phyloP scores from a whole-genome alignment of 495 filamentous ascomycete species.

The Podospora comata region DNA sequence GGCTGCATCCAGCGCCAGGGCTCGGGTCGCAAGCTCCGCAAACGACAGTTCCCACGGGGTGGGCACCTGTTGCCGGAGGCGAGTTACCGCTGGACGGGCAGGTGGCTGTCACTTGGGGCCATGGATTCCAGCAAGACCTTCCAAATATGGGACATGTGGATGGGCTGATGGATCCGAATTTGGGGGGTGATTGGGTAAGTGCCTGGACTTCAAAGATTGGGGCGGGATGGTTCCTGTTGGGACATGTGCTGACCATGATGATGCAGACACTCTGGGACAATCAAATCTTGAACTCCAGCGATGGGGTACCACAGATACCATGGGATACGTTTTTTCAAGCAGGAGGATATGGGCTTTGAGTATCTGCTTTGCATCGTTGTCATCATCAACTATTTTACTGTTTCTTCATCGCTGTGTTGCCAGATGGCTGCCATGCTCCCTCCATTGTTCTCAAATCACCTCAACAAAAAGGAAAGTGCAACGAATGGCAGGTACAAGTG shows the following conservation, averaged over 20 bases:
- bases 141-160: constrained; percentile 14
- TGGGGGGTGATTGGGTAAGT: constrained; percentile 29
- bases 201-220: neutral
- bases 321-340: constrained; percentile 28
- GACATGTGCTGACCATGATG: neutral
- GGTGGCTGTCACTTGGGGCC: neutral
- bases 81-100: neutral
- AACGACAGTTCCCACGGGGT: neutral
- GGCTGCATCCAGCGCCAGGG: constrained; percentile 4
- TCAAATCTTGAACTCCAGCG: constrained; percentile 24
- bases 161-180: constrained; percentile 18
- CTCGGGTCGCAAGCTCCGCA: neutral
- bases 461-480: too few relatives aligned
- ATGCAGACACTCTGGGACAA: constrained; percentile 26
- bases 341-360: constrained; percentile 3
- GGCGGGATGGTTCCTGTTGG: too few relatives aligned
- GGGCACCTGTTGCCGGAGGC: neutral
- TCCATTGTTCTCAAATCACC: too few relatives aligned
- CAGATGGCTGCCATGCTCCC: too few relatives aligned
- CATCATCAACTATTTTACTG: neutral
- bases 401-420: too few relatives aligned
- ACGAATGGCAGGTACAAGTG: too few relatives aligned
- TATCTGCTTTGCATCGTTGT: neutral
- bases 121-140: constrained; percentile 1
- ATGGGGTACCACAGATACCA: constrained; percentile 21